phyloP scores from a whole-genome alignment of 805 yeast genomes.

The Brettanomyces naardenensis region DNA sequence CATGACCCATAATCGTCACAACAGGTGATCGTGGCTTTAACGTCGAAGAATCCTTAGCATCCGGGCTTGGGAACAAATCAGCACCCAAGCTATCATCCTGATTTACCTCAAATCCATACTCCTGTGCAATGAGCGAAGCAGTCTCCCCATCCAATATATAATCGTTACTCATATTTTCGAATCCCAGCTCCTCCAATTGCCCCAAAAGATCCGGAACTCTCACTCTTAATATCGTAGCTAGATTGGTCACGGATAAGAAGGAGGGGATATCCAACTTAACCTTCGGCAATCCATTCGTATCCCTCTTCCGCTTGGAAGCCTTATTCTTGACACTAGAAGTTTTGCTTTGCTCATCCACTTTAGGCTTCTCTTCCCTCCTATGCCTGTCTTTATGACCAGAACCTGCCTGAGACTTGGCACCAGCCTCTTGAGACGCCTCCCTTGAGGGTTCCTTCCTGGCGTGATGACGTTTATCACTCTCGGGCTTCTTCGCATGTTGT shows the following conservation, averaged over 20 bases:
- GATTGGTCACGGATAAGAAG: constrained; percentile 69
- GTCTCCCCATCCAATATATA: constrained; percentile 81
- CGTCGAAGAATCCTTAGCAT: constrained; percentile 36
- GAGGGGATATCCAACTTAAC: constrained; percentile 50
- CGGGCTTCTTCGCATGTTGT: no score
- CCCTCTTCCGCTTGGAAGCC: background rate
- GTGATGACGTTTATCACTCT: no score
- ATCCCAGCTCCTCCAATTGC: constrained; percentile 63
- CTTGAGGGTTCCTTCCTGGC: no score
- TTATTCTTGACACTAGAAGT: background rate
- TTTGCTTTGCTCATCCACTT: background rate
- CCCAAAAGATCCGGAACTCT: constrained; percentile 52
- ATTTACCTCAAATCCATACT: constrained; percentile 64
- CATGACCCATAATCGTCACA: constrained; percentile 98
- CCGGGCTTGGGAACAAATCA: constrained; percentile 51
- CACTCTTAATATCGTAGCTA: constrained; percentile 64
- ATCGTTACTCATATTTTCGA: constrained; percentile 60
- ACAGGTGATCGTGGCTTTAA: constrained; percentile 79
- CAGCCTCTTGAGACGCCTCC: no score
- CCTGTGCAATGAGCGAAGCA: constrained; percentile 82
- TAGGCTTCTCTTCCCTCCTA: background rate
- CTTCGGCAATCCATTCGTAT: constrained; percentile 6
- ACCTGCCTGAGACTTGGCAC: no score
- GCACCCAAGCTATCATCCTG: constrained; percentile 51
- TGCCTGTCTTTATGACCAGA: no score